Evolutionary conservation across 2,329 filamentous ascomycete genomes (phyloP).

Genomic region (Paraphaeosphaeria minitans): DNA sequence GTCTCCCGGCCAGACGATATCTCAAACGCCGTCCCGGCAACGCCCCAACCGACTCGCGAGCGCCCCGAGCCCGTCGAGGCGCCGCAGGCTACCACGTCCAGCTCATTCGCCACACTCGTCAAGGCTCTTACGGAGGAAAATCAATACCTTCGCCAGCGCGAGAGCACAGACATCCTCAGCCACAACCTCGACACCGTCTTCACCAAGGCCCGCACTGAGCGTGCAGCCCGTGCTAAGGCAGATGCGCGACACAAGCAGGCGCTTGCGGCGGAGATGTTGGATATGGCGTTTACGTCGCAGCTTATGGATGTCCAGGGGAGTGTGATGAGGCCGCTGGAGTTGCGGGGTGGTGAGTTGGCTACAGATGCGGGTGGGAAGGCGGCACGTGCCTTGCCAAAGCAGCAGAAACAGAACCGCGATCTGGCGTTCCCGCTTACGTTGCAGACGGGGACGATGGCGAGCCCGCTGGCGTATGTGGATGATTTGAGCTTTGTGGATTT

Average conservation of each 20-base stretch:
- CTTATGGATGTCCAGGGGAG: not conserved
- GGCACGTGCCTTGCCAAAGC: not conserved
- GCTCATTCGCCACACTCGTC: conserved; percentile 17
- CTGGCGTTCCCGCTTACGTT: not conserved
- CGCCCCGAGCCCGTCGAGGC: conserved; percentile 4
- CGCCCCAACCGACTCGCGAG: conserved; percentile 1
- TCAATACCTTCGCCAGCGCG: conserved; percentile 23
- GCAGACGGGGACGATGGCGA: not conserved
- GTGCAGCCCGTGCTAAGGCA: not conserved
- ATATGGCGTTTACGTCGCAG: conserved; percentile 12
- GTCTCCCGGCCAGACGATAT: not conserved
- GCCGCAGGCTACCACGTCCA: conserved; percentile 4
- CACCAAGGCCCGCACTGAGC: conserved; percentile 3
- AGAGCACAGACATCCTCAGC: conserved; percentile 17
- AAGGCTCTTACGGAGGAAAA: conserved; percentile 25
- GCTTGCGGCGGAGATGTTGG: conserved; percentile 13
- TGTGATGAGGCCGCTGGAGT: not conserved
- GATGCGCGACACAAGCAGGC: conserved; percentile 12
- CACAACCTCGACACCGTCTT: conserved; percentile 15
- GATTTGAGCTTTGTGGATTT: conserved; percentile 20
- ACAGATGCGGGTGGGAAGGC: not conserved
- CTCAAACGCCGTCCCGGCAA: not conserved
- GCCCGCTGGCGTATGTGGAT: conserved; percentile 9
- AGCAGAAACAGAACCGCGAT: not conserved
- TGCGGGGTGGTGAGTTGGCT: not conserved